A percentile compares a stretch with the other conserved stretches of the same genome.
These are phyloP conservation scores for Phytophthora chlamydospora DNA, from an alignment of 352 stramenopile genomes.

Conservation along the genomic window DNA sequence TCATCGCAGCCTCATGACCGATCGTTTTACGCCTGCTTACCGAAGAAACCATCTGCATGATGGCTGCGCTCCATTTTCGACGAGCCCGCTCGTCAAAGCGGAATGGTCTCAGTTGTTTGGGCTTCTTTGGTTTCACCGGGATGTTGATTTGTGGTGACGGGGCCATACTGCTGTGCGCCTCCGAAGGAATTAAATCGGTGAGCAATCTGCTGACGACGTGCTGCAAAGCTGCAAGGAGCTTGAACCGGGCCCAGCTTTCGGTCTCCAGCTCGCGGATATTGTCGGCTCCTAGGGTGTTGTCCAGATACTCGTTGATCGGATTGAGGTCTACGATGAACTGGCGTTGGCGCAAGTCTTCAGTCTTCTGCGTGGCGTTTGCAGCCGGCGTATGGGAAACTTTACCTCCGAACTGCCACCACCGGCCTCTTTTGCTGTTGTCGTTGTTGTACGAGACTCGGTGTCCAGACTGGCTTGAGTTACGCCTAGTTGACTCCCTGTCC, in stretches of 20 bases:
- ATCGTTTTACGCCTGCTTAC: constrained; percentile 25
- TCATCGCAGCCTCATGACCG: background rate
- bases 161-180: background rate
- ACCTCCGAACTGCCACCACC: background rate
- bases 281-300: constrained; percentile 34
- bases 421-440: background rate
- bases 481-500: constrained; percentile 4
- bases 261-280: constrained; percentile 44
- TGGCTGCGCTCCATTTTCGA: constrained; percentile 25
- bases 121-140: background rate
- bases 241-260: constrained; percentile 56
- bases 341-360: constrained; percentile 3
- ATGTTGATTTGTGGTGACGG: background rate
- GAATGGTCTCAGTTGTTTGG: constrained; percentile 22
- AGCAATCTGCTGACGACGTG: constrained; percentile 39
- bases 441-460: background rate
- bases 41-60: constrained; percentile 29
- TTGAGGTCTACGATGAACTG: constrained; percentile 61
- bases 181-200: constrained; percentile 31
- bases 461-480: background rate
- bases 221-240: constrained; percentile 43
- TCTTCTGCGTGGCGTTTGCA: background rate
- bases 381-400: background rate
- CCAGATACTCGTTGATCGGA: constrained; percentile 55
- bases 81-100: constrained; percentile 22